Evolutionary conservation across 2,329 filamentous ascomycete genomes (phyloP), one percentile per base, ranked within the genome.

Genomic region (Cadophora sp.): DNA sequence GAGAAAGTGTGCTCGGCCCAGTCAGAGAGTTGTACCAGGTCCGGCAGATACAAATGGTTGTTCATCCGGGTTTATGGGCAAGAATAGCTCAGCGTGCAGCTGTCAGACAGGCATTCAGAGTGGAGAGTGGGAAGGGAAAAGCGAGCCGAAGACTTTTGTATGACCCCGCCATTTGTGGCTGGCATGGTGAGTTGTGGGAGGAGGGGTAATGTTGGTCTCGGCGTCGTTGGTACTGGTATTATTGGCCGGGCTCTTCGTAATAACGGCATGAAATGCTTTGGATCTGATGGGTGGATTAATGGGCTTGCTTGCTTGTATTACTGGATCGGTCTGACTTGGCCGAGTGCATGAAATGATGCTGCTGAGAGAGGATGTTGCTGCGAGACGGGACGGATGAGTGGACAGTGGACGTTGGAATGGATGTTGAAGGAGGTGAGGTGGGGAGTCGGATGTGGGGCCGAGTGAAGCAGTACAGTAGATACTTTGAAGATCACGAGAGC

Each of bases 121-220:
- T 24, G 43, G 13, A 20, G 2, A 18, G 18, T 39, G 13, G 18
- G 48, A 6, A 22, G 27, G 48, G 48, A 56, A 20, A 13, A 48
- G 24, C 48, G 41, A 48, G 16, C 39, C 41, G 58, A 45, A 18
- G 20, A 13, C 20, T 36, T 11, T 24, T 47, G 7, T 30, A 33
- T 33, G 27, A 60, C 58, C 41, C 58, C 58, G 58, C 58, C 58
- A 60, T 47, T 14, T 60, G 58, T 47, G 58, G 58, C 58, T 45
- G 58, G 24, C 58, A 6, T 33, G n/a, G 20, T 9, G 36, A 22
- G 9, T 22, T 22, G 33, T 33, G n/a, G 30, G n/a, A 11, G 30
- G 55, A 58, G 55, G 55, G 55, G 55, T 58, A 58, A 43, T 33
- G 58, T 13, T 30, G 58, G 16, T 11, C 13, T 33, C 36, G 20